Conservation (phyloP, 2,329 filamentous ascomycete species). For the Diaporthe ampelina region DNA sequence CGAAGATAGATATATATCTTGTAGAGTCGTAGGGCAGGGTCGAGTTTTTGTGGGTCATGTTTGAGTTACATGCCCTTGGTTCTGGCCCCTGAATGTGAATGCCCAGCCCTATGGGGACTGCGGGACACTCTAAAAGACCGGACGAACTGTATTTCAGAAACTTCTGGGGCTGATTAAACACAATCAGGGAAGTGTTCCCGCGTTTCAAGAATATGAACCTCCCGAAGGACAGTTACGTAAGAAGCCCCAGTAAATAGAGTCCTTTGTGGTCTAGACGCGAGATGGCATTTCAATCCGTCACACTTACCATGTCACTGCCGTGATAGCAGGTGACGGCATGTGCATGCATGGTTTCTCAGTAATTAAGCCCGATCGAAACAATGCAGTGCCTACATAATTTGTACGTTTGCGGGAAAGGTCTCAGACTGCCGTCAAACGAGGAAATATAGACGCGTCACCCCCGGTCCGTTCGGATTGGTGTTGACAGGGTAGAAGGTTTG, state of each 20-base stretch:
- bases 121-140: constrained; percentile 20
- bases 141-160: constrained; percentile 32
- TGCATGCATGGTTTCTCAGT: background rate
- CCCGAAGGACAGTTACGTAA: constrained; percentile 12
- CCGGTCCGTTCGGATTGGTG: background rate
- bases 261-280: background rate
- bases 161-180: constrained; percentile 19
- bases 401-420: background rate
- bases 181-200: constrained; percentile 7
- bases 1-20: background rate
- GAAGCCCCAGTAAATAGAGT: constrained; percentile 14
- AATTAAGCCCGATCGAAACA: background rate
- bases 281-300: background rate
- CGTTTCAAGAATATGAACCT: constrained; percentile 26
- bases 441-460: background rate
- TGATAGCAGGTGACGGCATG: background rate
- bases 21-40: background rate
- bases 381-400: background rate
- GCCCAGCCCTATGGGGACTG: constrained; percentile 26
- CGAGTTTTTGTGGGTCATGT: constrained; percentile 4
- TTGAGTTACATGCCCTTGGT: constrained; percentile 19
- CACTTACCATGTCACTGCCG: constrained; percentile 6
- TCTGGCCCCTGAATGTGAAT: constrained; percentile 17
- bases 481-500: background rate
- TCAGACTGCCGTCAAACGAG: background rate